A percentile compares a stretch with the other conserved stretches of the same genome.
phyloP scores from a whole-genome alignment of 495 filamentous ascomycete species.

The Trichoderma parareesei region DNA sequence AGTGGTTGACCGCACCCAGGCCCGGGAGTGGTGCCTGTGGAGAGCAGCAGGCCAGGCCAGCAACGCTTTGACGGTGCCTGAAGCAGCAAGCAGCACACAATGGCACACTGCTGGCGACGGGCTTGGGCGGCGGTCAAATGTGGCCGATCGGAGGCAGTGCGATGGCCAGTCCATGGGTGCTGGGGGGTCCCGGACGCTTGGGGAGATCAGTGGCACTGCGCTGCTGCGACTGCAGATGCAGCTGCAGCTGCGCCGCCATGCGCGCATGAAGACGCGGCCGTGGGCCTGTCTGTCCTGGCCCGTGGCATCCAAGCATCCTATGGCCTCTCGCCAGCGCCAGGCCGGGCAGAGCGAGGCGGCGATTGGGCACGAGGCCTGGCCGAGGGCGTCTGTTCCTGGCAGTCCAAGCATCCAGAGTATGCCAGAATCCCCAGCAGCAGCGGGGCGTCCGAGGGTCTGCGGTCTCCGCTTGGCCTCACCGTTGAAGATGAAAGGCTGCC shows the following conservation, averaged over 20 bases:
- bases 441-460: not conserved
- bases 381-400: constrained; percentile 7
- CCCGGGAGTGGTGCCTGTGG: not conserved
- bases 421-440: not conserved
- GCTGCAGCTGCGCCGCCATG: constrained; percentile 3
- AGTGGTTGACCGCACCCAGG: constrained; percentile 2
- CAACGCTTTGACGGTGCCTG: not conserved
- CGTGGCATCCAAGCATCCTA: not conserved
- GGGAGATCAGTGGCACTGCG: constrained; percentile 9
- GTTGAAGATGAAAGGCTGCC: constrained; percentile 7
- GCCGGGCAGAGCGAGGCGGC: not conserved
- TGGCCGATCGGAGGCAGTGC: constrained; percentile 9
- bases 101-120: not conserved
- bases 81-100: not conserved
- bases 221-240: not conserved
- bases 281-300: not conserved
- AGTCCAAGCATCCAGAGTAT: not conserved
- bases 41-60: not conserved
- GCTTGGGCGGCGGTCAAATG: constrained; percentile 7
- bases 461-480: not conserved
- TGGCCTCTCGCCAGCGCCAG: not conserved
- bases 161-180: not conserved
- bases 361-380: constrained; percentile 1
- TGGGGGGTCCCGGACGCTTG: constrained; percentile 4
- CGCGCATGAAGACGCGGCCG: not conserved